phyloP scores from a whole-genome alignment of 2,329 filamentous ascomycete genomes.

The Curvularia spicifera region DNA sequence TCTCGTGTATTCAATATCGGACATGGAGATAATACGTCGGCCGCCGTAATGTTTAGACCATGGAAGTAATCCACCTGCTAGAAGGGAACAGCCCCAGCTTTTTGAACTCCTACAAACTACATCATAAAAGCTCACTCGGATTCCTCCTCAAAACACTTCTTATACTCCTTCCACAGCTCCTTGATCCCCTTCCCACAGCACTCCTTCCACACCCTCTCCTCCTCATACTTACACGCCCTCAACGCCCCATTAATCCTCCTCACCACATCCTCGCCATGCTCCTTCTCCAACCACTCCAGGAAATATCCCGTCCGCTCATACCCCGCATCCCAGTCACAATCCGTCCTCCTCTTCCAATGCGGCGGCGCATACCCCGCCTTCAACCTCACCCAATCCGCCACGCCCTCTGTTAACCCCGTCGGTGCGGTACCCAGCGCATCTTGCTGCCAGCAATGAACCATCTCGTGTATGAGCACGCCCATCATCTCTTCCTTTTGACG shows the following conservation, averaged over 20 bases:
- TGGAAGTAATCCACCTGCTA: background rate
- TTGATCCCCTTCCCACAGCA: constrained; percentile 71
- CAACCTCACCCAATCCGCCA: constrained; percentile 91
- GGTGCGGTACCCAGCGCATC: constrained; percentile 63
- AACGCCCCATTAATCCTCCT: constrained; percentile 71
- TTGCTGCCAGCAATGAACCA: constrained; percentile 94
- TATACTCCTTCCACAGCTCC: constrained; percentile 78
- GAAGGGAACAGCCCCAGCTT: background rate
- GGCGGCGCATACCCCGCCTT: constrained; percentile 74
- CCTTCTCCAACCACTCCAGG: constrained; percentile 79
- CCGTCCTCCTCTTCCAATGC: constrained; percentile 73
- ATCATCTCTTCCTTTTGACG: constrained; percentile 67
- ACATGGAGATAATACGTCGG: background rate
- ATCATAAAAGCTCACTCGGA: background rate
- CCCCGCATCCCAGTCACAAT: constrained; percentile 80
- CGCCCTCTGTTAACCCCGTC: constrained; percentile 84
- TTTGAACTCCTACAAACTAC: background rate
- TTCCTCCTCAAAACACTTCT: constrained; percentile 50
- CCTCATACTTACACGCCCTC: constrained; percentile 67
- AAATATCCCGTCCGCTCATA: constrained; percentile 95
- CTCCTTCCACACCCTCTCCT: constrained; percentile 70
- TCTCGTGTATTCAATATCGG: background rate
- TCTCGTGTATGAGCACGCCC: constrained; percentile 88
- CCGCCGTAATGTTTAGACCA: background rate
- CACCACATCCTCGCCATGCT: constrained; percentile 60